A percentile compares a stretch with the other conserved stretches of the same genome.
These are phyloP conservation scores for Stephanodiscus triporus DNA, from an alignment of 108 stramenopile species.

Conservation along the genomic window DNA sequence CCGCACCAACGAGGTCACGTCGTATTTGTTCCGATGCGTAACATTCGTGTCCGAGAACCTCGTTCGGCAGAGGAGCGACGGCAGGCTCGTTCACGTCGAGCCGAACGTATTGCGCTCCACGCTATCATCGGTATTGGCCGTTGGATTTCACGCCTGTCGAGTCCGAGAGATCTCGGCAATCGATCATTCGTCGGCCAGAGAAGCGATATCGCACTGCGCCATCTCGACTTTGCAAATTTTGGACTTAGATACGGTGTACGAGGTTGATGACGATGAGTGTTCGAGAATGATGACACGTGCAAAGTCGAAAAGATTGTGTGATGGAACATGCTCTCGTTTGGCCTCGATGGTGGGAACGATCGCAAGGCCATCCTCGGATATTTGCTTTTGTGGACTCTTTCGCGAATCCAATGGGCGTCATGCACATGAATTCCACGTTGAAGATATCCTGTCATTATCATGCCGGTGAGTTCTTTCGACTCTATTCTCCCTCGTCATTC, in stretches of 20 bases:
- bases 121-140: conserved; percentile 16
- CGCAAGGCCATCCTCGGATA: neutral
- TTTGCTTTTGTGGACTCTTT: conserved; percentile 30
- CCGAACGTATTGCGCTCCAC: neutral
- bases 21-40: conserved; percentile 23
- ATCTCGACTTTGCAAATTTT: conserved; percentile 30
- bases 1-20: conserved; percentile 7
- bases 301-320: conserved; percentile 1
- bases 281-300: neutral
- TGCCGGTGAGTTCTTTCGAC: conserved; percentile 23
- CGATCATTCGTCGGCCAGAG: conserved; percentile 14
- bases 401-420: conserved; percentile 5
- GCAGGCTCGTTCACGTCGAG: conserved; percentile 18
- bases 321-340: conserved; percentile 21
- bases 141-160: conserved; percentile 36
- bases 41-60: conserved; percentile 22
- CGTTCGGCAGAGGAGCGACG: conserved; percentile 24
- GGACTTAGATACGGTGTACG: neutral
- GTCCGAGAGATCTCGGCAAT: neutral
- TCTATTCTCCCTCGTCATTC: conserved; percentile 1
- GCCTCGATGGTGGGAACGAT: conserved; percentile 25
- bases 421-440: conserved; percentile 6
- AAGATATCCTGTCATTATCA: conserved; percentile 23
- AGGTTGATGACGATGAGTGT: conserved; percentile 10
- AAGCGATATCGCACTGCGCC: conserved; percentile 38